Evolutionary conservation across 2,329 filamentous ascomycete genomes (phyloP).

Genomic region (Helicocarpus griseus): DNA sequence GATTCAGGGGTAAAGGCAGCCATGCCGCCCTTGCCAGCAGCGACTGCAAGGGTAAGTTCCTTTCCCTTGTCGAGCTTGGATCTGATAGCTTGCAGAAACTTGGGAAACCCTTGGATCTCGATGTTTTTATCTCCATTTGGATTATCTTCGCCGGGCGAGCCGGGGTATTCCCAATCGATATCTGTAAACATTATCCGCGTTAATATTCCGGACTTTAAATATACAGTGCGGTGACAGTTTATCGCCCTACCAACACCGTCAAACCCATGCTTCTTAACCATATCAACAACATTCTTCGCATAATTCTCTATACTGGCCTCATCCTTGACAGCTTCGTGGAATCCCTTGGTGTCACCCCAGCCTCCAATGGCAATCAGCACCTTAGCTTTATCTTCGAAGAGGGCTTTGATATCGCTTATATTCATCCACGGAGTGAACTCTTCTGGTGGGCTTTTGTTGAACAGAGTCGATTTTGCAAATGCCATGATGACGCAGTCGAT

Average conservation of each 20-base stretch:
- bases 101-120: slow-evolving; percentile 54
- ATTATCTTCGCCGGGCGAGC: slow-evolving; percentile 51
- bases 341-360: slow-evolving; percentile 56
- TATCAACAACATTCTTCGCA: slow-evolving; percentile 53
- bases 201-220: too few species aligned
- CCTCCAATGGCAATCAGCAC: slow-evolving; percentile 59
- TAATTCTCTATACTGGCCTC: slow-evolving; percentile 47
- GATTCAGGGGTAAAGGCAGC: slow-evolving; percentile 51
- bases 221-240: too few species aligned
- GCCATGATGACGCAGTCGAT: slow-evolving; percentile 48
- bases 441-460: slow-evolving; percentile 36
- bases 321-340: slow-evolving; percentile 45
- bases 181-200: too few species aligned
- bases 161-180: slow-evolving; percentile 57
- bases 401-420: slow-evolving; percentile 41
- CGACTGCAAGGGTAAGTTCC: slow-evolving; percentile 48
- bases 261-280: slow-evolving; percentile 53
- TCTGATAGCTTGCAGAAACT: slow-evolving; percentile 52
- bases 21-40: slow-evolving; percentile 32
- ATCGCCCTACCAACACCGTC: slow-evolving; percentile 56
- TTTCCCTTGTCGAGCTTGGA: slow-evolving; percentile 52
- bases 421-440: slow-evolving; percentile 46
- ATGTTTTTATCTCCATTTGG: slow-evolving; percentile 49
- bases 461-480: slow-evolving; percentile 44
- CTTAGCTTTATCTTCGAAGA: slow-evolving; percentile 49